Evolutionary conservation across 352 stramenopile genomes (phyloP).

Genomic region (Phytophthora palmivora): DNA sequence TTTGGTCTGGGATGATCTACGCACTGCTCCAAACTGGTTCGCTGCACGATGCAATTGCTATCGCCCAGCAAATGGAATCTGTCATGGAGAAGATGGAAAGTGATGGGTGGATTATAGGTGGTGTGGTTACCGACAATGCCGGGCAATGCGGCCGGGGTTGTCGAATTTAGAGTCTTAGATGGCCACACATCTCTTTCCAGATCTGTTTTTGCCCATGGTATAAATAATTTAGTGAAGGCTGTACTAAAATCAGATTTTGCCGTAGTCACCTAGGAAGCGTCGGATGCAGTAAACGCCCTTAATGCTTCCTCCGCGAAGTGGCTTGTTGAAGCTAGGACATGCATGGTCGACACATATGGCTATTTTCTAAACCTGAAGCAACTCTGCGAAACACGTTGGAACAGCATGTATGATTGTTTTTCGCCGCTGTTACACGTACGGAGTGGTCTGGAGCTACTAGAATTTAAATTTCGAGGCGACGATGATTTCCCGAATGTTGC

Average conservation of each 20-base stretch:
- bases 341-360: conserved; percentile 11
- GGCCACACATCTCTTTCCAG: conserved; percentile 5
- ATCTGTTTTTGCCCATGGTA: conserved; percentile 21
- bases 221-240: conserved; percentile 23
- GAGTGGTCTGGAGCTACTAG: conserved; percentile 7
- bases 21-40: background rate
- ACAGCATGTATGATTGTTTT: conserved; percentile 9
- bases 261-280: conserved; percentile 11
- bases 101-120: conserved; percentile 4
- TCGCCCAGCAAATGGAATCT: conserved; percentile 5
- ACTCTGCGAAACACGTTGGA: conserved; percentile 20
- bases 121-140: conserved; percentile 21
- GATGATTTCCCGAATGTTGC: background rate
- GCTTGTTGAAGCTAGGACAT: conserved; percentile 9
- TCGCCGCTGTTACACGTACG: background rate
- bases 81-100: conserved; percentile 1
- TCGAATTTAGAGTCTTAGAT: conserved; percentile 17
- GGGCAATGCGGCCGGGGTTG: conserved; percentile 10
- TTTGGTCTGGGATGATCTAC: background rate
- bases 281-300: conserved; percentile 10
- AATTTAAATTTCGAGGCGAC: background rate
- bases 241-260: conserved; percentile 14
- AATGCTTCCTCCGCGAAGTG: conserved; percentile 11
- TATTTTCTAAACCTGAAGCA: conserved; percentile 8
- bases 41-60: conserved; percentile 6